A percentile compares a stretch with the other conserved stretches of the same genome.
phyloP scores from a whole-genome alignment of 176 grass and related monocot genomes.

The Musa itinerans region DNA sequence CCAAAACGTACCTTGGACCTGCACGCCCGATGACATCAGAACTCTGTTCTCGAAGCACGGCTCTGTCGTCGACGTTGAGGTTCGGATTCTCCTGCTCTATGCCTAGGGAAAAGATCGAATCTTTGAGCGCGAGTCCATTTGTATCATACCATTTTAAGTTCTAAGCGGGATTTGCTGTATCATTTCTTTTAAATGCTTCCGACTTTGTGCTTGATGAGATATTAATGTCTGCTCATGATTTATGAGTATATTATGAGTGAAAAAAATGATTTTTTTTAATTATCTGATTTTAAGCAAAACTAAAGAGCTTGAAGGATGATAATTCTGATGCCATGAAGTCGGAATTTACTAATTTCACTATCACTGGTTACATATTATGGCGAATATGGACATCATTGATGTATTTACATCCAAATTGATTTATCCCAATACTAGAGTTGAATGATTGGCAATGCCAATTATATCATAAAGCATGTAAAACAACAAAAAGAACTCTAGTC shows the following conservation, averaged over 20 bases:
- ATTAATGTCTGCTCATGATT: neutral
- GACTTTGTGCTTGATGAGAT: neutral
- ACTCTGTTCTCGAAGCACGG: slow-evolving; percentile 74
- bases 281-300: too few species aligned
- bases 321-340: too few species aligned
- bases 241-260: neutral
- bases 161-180: neutral
- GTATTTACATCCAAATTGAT: too few species aligned
- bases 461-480: too few species aligned
- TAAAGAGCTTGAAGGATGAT: too few species aligned
- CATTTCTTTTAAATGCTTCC: neutral
- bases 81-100: slow-evolving; percentile 22
- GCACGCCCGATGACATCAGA: slow-evolving; percentile 56
- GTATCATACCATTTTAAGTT: neutral
- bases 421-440: too few species aligned
- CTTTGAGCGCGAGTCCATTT: neutral
- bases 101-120: neutral
- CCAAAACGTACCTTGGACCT: slow-evolving; percentile 90
- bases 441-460: too few species aligned
- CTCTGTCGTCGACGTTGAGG: slow-evolving; percentile 59
- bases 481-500: too few species aligned
- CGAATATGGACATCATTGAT: too few species aligned
- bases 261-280: too few species aligned
- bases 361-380: too few species aligned
- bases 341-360: too few species aligned